These are phyloP conservation scores for Candida ficus DNA, from an alignment of 805 yeast species.

Conservation along the genomic window DNA sequence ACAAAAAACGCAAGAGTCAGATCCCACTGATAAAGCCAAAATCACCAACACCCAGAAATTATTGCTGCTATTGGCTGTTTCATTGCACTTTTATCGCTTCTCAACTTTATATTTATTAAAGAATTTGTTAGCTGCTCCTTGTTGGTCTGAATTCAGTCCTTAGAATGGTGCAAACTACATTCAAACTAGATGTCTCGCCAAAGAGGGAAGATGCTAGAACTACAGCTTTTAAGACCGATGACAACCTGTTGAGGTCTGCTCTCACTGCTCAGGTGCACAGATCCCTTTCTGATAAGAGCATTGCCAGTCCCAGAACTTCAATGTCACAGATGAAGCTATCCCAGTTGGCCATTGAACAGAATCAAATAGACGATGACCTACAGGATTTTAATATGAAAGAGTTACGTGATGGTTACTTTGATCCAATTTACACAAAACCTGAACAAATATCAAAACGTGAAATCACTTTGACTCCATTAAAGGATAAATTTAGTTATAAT, in stretches of 20 bases:
- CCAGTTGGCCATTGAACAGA: conserved; percentile 18
- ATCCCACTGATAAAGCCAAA: too few species aligned
- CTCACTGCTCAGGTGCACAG: background rate
- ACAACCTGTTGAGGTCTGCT: conserved; percentile 1
- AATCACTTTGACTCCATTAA: background rate
- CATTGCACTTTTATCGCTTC: background rate
- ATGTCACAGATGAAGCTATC: conserved; percentile 31
- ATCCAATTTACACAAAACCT: conserved; percentile 36
- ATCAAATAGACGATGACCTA: conserved; percentile 18
- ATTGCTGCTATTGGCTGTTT: too few species aligned
- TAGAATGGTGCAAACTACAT: background rate
- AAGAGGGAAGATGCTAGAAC: background rate
- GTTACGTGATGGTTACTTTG: conserved; percentile 44
- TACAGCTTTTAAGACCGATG: background rate
- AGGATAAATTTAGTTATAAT: background rate
- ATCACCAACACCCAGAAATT: too few species aligned
- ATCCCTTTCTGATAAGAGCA: background rate
- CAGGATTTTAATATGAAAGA: conserved; percentile 38
- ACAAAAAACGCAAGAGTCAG: too few species aligned
- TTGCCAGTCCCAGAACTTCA: conserved; percentile 26
- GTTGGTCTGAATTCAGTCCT: background rate
- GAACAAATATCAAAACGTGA: background rate
- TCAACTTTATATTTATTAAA: too few species aligned
- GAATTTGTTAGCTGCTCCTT: too few species aligned
- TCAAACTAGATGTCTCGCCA: too few species aligned